Percentiles rank a stretch among this genome's conserved stretches.
Conservation (phyloP, 768 basidiomycete genomes). For the Candolleomyces efflorescens region DNA sequence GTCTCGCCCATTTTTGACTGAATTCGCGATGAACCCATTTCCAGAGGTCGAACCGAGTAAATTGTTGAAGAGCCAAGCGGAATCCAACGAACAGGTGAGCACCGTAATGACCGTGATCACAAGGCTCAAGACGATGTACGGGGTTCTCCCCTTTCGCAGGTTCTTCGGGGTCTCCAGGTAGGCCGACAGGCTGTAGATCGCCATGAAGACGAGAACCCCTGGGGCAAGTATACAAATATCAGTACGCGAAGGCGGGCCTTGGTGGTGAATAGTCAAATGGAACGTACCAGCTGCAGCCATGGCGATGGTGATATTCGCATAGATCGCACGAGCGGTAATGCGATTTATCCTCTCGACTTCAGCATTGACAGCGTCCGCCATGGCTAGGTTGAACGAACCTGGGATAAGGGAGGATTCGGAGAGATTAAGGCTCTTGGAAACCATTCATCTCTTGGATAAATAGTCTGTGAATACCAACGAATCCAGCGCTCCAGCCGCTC, state of each 20-base stretch:
- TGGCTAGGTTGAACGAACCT: too few species aligned
- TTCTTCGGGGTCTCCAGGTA: background rate
- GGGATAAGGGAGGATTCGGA: too few species aligned
- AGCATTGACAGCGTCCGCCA: too few species aligned
- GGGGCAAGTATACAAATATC: background rate
- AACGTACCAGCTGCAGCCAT: background rate
- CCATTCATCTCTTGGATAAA: too few species aligned
- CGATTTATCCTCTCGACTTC: background rate
- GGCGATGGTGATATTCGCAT: background rate
- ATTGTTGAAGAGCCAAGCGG: background rate
- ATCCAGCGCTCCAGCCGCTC: too few species aligned
- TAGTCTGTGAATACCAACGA: too few species aligned
- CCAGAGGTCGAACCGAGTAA: background rate
- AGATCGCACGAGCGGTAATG: background rate
- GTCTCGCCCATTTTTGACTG: background rate
- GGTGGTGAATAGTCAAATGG: background rate
- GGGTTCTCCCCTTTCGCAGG: background rate
- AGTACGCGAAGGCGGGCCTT: background rate
- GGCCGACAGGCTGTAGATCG: background rate
- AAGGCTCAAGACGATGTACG: background rate
- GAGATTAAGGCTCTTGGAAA: too few species aligned
- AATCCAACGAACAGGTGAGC: background rate
- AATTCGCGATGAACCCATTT: background rate
- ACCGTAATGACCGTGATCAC: background rate
- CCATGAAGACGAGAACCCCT: slow-evolving; percentile 1